phyloP scores from a whole-genome alignment of 2,329 filamentous ascomycete species.

The Alternaria metachromatica region DNA sequence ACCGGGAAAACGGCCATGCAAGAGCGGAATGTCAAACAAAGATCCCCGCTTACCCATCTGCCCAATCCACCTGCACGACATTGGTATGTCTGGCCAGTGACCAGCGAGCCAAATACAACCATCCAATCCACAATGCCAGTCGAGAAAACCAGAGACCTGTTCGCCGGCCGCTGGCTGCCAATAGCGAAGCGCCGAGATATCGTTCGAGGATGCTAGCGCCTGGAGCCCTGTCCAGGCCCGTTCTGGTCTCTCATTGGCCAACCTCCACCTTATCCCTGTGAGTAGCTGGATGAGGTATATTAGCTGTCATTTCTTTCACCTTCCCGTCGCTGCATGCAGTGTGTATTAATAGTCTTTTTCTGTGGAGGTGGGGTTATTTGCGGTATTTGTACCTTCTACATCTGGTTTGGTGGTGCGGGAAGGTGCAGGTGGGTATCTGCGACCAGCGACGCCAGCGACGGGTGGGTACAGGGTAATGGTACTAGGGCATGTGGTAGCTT shows the following conservation, averaged over 20 bases:
- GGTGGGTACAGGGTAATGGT: neutral
- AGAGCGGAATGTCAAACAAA: neutral
- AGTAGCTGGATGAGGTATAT: slow-evolving; percentile 7
- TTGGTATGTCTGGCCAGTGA: neutral
- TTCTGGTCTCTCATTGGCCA: neutral
- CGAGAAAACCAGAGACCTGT: neutral
- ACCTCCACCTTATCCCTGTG: neutral
- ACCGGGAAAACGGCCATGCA: neutral
- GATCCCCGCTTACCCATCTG: neutral
- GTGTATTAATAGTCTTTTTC: neutral
- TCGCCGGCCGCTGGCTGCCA: neutral
- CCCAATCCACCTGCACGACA: neutral
- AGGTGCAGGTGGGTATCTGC: neutral
- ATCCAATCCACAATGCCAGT: neutral
- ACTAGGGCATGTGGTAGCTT: neutral
- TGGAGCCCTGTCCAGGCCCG: neutral
- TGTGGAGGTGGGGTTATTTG: neutral
- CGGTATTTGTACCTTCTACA: slow-evolving; percentile 3
- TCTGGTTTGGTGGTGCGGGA: neutral
- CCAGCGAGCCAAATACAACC: neutral
- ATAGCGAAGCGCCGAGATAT: neutral
- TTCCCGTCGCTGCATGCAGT: neutral
- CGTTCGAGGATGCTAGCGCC: neutral
- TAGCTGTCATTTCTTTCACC: slow-evolving; percentile 18
- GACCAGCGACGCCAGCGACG: neutral